Evolutionary conservation across 2,329 filamentous ascomycete genomes (phyloP).

Genomic region (Madurella mycetomatis): DNA sequence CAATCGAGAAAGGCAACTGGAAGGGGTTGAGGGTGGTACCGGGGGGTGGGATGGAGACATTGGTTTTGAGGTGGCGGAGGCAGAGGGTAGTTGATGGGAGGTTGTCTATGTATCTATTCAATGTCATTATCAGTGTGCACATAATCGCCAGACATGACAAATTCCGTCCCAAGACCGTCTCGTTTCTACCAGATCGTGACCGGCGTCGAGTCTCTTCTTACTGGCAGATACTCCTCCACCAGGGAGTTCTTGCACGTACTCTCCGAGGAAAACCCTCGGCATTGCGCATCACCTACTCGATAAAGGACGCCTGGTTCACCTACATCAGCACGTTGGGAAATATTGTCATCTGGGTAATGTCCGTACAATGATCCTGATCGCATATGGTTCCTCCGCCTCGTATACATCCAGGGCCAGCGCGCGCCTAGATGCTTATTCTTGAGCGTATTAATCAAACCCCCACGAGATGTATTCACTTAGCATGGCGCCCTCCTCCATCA

Average conservation of each 20-base stretch:
- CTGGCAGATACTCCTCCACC: slow-evolving; percentile 26
- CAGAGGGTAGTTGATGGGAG: too few species aligned
- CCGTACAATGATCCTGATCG: slow-evolving; percentile 60
- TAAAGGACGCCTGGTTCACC: slow-evolving; percentile 68
- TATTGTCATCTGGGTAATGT: slow-evolving; percentile 64
- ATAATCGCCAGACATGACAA: too few species aligned
- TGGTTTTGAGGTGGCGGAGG: too few species aligned
- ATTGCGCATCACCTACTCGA: slow-evolving; percentile 58
- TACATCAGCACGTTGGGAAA: slow-evolving; percentile 65
- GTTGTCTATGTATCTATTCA: too few species aligned
- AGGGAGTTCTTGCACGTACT: slow-evolving; percentile 36
- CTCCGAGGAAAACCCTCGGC: slow-evolving; percentile 41
- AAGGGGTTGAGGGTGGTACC: background rate
- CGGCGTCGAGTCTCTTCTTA: slow-evolving; percentile 30
- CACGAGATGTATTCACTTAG: slow-evolving; percentile 65
- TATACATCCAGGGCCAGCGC: slow-evolving; percentile 64
- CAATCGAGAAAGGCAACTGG: slow-evolving; percentile 6
- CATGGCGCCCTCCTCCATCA: slow-evolving; percentile 57
- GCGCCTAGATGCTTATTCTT: slow-evolving; percentile 58
- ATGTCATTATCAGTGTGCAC: too few species aligned
- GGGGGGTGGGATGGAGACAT: background rate
- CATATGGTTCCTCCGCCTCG: slow-evolving; percentile 60
- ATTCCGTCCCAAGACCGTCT: too few species aligned
- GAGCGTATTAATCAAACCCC: slow-evolving; percentile 60
- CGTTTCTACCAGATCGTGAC: slow-evolving; percentile 35